Conservation (phyloP, 148 eudicot genomes). For the Suaeda aralocaspica region DNA sequence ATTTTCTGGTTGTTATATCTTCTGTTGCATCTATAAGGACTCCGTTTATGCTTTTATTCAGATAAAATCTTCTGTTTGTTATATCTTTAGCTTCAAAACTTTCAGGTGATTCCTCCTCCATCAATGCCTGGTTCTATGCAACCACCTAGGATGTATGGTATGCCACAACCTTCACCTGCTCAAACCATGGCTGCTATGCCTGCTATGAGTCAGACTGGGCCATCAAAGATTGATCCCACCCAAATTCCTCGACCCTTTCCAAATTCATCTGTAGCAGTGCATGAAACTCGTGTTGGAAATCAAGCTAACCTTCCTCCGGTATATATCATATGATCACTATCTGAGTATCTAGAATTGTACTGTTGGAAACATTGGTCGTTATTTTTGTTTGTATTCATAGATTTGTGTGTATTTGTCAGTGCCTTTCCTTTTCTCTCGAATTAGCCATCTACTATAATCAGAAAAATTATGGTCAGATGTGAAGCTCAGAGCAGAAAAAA, state of each 20-base stretch:
- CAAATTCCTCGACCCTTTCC: constrained; percentile 93
- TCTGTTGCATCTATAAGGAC: too few relatives aligned
- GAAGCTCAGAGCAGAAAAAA: too few relatives aligned
- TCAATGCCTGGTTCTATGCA: constrained; percentile 60
- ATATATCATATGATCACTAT: constrained; percentile 16
- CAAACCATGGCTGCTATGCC: constrained; percentile 64
- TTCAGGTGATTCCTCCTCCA: constrained; percentile 62
- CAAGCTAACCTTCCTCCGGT: constrained; percentile 96
- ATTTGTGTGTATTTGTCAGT: background rate
- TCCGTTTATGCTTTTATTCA: too few relatives aligned
- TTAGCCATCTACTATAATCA: background rate
- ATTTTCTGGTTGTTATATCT: too few relatives aligned
- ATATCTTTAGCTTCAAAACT: constrained; percentile 23
- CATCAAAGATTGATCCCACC: constrained; percentile 85
- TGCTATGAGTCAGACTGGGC: constrained; percentile 57
- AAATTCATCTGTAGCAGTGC: constrained; percentile 52
- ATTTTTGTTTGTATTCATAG: background rate
- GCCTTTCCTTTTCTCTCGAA: background rate
- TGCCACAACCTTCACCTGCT: constrained; percentile 64
- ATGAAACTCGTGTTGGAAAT: constrained; percentile 87
- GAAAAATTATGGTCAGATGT: too few relatives aligned
- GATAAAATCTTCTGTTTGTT: constrained; percentile 2
- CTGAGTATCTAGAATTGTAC: background rate
- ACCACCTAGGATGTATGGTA: constrained; percentile 65
- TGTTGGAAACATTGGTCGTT: background rate